A percentile compares a stretch with the other conserved stretches of the same genome.
These are phyloP conservation scores for Ustilago cynodontis DNA, from an alignment of 1,284 basidiomycete species.

Conservation along the genomic window DNA sequence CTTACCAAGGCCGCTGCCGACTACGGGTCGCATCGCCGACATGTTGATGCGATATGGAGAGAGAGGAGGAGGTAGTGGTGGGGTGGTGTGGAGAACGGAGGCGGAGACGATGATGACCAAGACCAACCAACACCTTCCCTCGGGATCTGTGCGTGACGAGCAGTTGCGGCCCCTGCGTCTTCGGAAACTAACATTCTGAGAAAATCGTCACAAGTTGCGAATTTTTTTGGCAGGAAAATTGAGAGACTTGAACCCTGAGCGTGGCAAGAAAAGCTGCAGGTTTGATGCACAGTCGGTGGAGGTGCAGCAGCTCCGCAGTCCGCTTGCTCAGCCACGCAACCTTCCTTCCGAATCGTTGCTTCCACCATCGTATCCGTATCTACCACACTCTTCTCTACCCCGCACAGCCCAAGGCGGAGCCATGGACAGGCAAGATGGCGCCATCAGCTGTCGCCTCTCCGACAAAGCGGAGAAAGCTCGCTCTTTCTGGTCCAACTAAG, in stretches of 20 bases:
- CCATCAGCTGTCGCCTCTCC: conserved; percentile 38
- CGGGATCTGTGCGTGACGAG: conserved; percentile 11
- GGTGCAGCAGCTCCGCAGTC: conserved; percentile 28
- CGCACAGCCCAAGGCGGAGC: conserved; percentile 6
- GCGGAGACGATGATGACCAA: conserved; percentile 3
- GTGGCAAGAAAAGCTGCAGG: conserved; percentile 25
- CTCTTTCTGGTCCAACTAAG: conserved; percentile 40
- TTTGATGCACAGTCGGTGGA: conserved; percentile 27
- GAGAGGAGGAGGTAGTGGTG: not conserved
- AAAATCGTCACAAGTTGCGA: not conserved
- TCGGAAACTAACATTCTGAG: conserved; percentile 15
- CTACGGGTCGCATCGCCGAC: conserved; percentile 51
- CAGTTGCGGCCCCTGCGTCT: conserved; percentile 34
- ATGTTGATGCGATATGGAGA: conserved; percentile 20
- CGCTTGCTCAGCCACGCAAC: conserved; percentile 28
- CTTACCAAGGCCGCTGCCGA: conserved; percentile 60
- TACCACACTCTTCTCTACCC: not conserved
- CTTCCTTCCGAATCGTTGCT: not conserved
- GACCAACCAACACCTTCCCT: conserved; percentile 5
- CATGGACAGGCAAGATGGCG: conserved; percentile 34
- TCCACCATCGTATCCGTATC: conserved; percentile 4
- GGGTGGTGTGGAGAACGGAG: not conserved
- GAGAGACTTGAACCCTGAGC: conserved; percentile 34
- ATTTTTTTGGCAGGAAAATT: not conserved
- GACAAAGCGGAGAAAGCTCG: conserved; percentile 41